These are phyloP conservation scores for Fraxinus dipetala DNA, from an alignment of 305 asterid species.

Conservation along the genomic window DNA sequence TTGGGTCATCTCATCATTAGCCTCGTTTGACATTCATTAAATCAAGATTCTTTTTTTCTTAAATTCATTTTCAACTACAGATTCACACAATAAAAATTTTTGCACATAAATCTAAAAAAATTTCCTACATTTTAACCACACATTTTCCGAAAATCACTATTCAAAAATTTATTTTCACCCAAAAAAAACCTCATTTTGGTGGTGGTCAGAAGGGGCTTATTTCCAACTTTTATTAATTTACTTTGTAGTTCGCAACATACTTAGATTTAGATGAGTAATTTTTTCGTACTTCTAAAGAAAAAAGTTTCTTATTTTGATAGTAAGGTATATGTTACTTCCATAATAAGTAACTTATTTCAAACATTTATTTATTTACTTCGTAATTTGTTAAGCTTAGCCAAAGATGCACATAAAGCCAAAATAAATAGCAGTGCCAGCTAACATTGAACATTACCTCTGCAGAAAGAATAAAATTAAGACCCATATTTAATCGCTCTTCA, in stretches of 20 bases:
- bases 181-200: neutral
- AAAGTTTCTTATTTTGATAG: neutral
- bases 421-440: neutral
- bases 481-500: slow-evolving; percentile 83
- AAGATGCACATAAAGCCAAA: neutral
- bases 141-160: neutral
- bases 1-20: neutral
- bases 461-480: slow-evolving; percentile 81
- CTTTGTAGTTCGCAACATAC: neutral
- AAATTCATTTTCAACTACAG: no score
- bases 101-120: no score
- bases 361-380: neutral
- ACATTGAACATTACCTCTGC: slow-evolving; percentile 61
- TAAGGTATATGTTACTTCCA: neutral
- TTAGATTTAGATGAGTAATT: neutral
- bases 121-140: no score
- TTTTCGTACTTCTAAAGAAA: neutral
- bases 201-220: neutral
- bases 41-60: no score
- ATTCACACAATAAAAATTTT: no score
- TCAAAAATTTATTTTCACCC: neutral
- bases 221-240: neutral
- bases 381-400: neutral
- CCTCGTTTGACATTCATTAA: neutral
- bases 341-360: neutral